Evolutionary conservation across 2,329 filamentous ascomycete genomes (phyloP).

Genomic region (Sarocladium strictum): DNA sequence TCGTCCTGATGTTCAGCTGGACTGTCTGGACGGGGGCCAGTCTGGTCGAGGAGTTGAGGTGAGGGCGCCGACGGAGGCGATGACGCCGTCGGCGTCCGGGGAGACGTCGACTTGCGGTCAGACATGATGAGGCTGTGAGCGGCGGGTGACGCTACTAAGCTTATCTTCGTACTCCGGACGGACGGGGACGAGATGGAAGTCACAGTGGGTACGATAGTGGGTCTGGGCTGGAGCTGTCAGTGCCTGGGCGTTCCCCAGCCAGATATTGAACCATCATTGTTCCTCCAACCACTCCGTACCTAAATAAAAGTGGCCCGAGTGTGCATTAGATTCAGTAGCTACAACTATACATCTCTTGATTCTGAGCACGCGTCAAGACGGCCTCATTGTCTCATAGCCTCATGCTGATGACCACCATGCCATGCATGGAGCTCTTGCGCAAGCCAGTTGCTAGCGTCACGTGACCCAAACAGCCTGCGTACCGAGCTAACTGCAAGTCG

Average conservation of each 20-base stretch:
- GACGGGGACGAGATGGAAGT: neutral
- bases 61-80: neutral
- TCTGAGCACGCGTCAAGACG: neutral
- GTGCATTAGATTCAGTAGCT: no score
- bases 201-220: no score
- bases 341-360: neutral
- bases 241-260: no score
- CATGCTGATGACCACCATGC: neutral
- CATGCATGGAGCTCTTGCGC: neutral
- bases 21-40: neutral
- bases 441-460: neutral
- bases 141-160: no score
- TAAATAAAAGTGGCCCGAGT: no score
- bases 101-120: neutral
- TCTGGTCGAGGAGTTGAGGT: neutral
- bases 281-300: no score
- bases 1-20: neutral
- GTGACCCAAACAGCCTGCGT: neutral
- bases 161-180: neutral
- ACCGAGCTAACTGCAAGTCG: neutral
- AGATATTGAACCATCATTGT: no score
- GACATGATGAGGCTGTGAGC: neutral
- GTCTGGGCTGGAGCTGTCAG: no score
- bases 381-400: neutral
- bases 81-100: neutral